These are phyloP conservation scores for Parafenestella ontariensis DNA, from an alignment of 2,329 filamentous ascomycete genomes.

Conservation along the genomic window DNA sequence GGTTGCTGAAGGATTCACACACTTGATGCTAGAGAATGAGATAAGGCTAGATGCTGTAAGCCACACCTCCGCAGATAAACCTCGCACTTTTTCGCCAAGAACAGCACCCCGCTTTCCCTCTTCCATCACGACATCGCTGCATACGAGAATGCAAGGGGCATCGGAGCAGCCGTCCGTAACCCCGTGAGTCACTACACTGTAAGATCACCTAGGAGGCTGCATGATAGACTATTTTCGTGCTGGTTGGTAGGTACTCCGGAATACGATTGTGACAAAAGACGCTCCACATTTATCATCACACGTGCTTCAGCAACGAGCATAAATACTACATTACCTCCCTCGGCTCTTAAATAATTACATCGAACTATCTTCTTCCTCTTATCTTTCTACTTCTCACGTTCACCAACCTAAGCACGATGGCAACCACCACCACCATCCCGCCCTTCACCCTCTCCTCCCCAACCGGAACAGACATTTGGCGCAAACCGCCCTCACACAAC, in stretches of 20 bases:
- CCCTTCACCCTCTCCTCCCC: conserved; percentile 49
- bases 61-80: background rate
- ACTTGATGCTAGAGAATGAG: too few relatives aligned
- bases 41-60: too few relatives aligned
- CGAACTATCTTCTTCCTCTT: background rate
- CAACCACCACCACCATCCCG: conserved; percentile 27
- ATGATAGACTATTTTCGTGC: conserved; percentile 9
- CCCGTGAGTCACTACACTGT: background rate
- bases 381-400: conserved; percentile 15
- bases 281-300: conserved; percentile 5
- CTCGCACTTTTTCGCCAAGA: conserved; percentile 29
- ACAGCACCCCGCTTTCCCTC: conserved; percentile 32
- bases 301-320: conserved; percentile 12
- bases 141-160: background rate
- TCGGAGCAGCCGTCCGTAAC: conserved; percentile 12
- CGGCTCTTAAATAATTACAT: background rate
- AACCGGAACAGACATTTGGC: conserved; percentile 77
- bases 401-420: background rate
- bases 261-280: conserved; percentile 1
- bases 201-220: background rate
- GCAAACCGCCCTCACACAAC: conserved; percentile 71
- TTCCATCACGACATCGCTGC: conserved; percentile 11
- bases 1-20: too few relatives aligned
- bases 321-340: conserved; percentile 11
- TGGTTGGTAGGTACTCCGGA: conserved; percentile 27